A percentile compares a stretch with the other conserved stretches of the same genome.
phyloP scores from a whole-genome alignment of 371 early-diverging fungal species.

The Rhizopus delemar region DNA sequence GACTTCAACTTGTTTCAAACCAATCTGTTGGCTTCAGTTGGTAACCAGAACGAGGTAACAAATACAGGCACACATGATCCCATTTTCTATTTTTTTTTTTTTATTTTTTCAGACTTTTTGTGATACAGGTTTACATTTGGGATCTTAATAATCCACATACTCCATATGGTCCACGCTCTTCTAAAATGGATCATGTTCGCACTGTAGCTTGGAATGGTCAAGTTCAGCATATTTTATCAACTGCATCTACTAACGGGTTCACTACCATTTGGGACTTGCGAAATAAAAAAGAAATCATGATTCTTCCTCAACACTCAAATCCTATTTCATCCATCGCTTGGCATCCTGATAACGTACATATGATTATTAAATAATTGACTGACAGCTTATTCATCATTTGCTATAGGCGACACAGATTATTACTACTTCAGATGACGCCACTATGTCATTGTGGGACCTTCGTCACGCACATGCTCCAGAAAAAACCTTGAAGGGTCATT shows the following conservation, averaged over 20 bases:
- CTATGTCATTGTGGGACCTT: constrained; percentile 91
- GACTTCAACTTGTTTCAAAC: constrained; percentile 87
- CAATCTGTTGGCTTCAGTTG: constrained; percentile 86
- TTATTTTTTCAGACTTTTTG: constrained; percentile 1
- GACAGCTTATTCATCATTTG: constrained; percentile 1
- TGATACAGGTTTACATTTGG: constrained; percentile 74
- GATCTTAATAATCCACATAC: constrained; percentile 83
- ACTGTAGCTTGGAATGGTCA: constrained; percentile 92
- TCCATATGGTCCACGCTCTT: constrained; percentile 85
- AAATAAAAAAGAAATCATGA: constrained; percentile 83
- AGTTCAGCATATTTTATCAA: constrained; percentile 91
- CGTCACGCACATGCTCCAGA: constrained; percentile 92
- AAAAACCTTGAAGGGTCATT: constrained; percentile 75
- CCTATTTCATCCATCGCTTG: constrained; percentile 87
- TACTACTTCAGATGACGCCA: constrained; percentile 84
- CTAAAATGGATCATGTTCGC: constrained; percentile 86
- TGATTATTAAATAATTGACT: neutral
- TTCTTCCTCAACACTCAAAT: constrained; percentile 64
- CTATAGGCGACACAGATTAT: constrained; percentile 27
- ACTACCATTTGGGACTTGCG: constrained; percentile 96
- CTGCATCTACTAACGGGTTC: constrained; percentile 86
- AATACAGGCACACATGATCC: neutral
- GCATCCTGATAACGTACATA: constrained; percentile 87
- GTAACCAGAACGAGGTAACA: constrained; percentile 31
- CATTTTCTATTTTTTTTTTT: neutral